phyloP scores from a whole-genome alignment of 371 early-diverging fungal genomes.

The Mucor piriformis region DNA sequence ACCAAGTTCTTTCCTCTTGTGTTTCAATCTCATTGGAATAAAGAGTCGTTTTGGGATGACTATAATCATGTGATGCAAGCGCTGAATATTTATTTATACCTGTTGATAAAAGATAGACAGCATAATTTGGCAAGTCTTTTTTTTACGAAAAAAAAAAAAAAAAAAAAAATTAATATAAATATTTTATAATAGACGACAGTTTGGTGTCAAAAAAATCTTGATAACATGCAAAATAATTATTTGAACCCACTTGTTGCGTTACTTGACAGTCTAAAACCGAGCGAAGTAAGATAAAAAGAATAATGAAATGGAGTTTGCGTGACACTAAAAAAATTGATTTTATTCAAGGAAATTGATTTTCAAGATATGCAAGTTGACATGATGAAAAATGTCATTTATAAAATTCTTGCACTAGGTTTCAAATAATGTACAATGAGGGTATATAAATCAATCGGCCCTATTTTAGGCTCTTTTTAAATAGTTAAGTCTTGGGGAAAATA shows the following conservation, averaged over 20 bases:
- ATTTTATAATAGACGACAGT: constrained; percentile 11
- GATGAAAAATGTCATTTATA: constrained; percentile 6
- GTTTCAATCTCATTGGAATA: constrained; percentile 13
- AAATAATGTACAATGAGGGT: not conserved
- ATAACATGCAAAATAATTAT: constrained; percentile 11
- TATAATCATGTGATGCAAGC: constrained; percentile 44
- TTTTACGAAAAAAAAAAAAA: not conserved
- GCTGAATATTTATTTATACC: constrained; percentile 42
- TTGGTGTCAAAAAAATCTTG: constrained; percentile 6
- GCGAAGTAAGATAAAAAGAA: not conserved
- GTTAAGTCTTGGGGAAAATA: not conserved
- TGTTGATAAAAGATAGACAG: constrained; percentile 33
- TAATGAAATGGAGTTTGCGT: not conserved
- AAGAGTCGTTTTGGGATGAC: constrained; percentile 29
- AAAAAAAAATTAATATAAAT: not conserved
- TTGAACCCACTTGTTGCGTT: not conserved
- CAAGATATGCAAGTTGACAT: constrained; percentile 7
- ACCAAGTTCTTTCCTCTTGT: constrained; percentile 23
- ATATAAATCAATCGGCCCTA: too few relatives aligned
- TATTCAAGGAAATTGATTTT: not conserved
- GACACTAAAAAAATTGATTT: not conserved
- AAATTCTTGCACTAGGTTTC: not conserved
- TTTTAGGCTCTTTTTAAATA: too few relatives aligned
- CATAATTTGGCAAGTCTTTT: constrained; percentile 16
- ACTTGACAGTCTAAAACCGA: not conserved